Base-by-base conservation (phyloP, 441 rosid genomes). In the Pelargonium citronellum region DNA sequence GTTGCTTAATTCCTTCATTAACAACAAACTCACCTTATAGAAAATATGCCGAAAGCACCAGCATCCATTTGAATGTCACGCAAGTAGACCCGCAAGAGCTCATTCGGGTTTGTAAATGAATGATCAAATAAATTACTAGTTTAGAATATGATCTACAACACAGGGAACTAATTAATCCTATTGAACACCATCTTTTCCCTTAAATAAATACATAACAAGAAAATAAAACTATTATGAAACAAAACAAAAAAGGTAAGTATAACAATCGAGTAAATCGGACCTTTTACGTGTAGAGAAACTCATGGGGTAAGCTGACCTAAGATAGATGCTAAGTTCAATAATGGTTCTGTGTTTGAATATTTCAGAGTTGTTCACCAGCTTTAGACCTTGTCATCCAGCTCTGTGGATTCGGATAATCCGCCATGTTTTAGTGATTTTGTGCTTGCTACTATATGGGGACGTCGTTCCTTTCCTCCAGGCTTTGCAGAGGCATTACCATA, bases 401-500 rank as follows among this genome's bases (percentile, higher is more conserved):
- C 20, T 3, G 68, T 19, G 5, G 68, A 66, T 64, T 34, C 46
- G 44, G 67, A 64, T 41, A 34, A 64, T 3, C 67, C 44, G 34
- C 51, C 53, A 41, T 66, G 68, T 66, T 66, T 34, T 12, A 66
- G 68, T n/a, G 68, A 39, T 10, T 66, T 37, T 49, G 46, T 39
- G 46, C 53, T 53, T 1, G 19, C 19, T n/a, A n/a, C 58, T n/a
- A 51, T 7, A n/a, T 51, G 58, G 58, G 58, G 58, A 17, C 58
- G 58, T 3, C 58, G 58, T 51, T 51, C 58, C 58, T 51, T 51
- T 17, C 71, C 71, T 6, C 71, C 71, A 22, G 71, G 71, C 19
- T 68, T 68, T 17, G 71, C 51, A 7, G 71, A 68, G 15, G 71
- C 71, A 9, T 68, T 68, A 1, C 71, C 71, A 19, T 68, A 68